A percentile compares a stretch with the other conserved stretches of the same genome.
Evolutionary conservation across 2,329 filamentous ascomycete species (phyloP).

Genomic region (Stagonosporopsis rhizophila): DNA sequence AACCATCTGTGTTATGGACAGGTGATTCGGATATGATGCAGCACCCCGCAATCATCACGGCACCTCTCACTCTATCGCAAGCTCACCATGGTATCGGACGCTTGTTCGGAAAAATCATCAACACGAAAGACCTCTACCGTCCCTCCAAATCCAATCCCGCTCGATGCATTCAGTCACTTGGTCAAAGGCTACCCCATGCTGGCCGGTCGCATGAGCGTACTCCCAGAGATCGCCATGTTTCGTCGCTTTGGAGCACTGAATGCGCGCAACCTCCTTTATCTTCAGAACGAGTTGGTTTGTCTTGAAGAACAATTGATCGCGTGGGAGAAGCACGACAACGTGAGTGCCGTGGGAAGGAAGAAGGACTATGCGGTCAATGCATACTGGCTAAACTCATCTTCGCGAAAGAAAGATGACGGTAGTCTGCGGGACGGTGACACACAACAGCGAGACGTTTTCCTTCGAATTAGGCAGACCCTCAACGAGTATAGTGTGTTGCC

Average conservation of each 20-base stretch:
- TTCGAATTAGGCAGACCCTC: constrained; percentile 16
- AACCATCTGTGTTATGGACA: not conserved
- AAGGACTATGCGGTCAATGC: not conserved
- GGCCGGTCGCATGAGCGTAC: constrained; percentile 14
- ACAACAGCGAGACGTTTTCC: constrained; percentile 17
- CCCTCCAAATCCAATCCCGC: not conserved
- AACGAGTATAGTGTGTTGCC: constrained; percentile 22
- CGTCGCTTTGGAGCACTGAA: constrained; percentile 26
- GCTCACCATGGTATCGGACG: not conserved
- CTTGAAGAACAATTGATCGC: constrained; percentile 1
- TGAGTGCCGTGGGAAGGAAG: not conserved
- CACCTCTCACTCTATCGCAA: not conserved
- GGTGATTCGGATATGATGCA: not conserved
- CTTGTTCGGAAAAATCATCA: not conserved
- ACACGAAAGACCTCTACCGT: not conserved
- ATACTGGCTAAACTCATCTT: not conserved
- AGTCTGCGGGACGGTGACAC: not conserved
- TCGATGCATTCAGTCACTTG: not conserved
- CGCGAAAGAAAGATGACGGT: not conserved
- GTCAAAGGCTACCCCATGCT: constrained; percentile 22
- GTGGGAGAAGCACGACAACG: not conserved
- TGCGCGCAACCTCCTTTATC: constrained; percentile 20
- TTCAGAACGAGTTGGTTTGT: constrained; percentile 17
- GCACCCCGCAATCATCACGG: not conserved
- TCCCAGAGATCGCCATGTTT: constrained; percentile 22